phyloP scores from a whole-genome alignment of 1,284 basidiomycete species.

The Austroboletus rostrupii region DNA sequence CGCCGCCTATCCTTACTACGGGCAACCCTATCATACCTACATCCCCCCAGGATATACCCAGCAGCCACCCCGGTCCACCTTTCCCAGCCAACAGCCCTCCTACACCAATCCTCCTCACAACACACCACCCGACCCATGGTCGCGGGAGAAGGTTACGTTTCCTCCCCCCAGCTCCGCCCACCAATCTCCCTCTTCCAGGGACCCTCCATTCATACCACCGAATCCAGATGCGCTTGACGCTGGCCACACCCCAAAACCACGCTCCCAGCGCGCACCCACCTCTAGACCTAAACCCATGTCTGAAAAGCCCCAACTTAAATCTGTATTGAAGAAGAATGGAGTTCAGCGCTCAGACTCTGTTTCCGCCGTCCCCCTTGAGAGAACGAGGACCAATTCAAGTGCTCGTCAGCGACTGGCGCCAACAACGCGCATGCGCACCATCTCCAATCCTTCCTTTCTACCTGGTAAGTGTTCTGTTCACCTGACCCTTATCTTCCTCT shows the following conservation, averaged over 20 bases:
- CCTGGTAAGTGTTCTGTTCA: constrained; percentile 27
- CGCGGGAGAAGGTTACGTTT: constrained; percentile 22
- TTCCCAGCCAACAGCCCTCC: constrained; percentile 9
- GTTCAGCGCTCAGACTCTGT: constrained; percentile 24
- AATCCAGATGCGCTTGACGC: constrained; percentile 19
- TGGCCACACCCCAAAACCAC: constrained; percentile 21
- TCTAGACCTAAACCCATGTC: constrained; percentile 14
- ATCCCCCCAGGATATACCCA: constrained; percentile 30
- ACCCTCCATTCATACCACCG: constrained; percentile 25
- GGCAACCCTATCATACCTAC: constrained; percentile 34
- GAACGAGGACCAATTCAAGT: constrained; percentile 32
- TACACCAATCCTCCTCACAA: constrained; percentile 19
- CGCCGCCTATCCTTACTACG: constrained; percentile 32
- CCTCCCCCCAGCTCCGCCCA: constrained; percentile 14
- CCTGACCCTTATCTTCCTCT: constrained; percentile 7
- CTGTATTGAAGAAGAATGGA: constrained; percentile 53
- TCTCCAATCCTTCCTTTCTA: constrained; percentile 29
- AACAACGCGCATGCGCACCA: constrained; percentile 32
- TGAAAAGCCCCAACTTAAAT: constrained; percentile 43
- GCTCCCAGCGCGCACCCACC: constrained; percentile 23
- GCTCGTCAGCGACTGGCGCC: constrained; percentile 29
- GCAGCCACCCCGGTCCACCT: constrained; percentile 10
- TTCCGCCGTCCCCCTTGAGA: constrained; percentile 23
- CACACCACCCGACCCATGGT: constrained; percentile 25
- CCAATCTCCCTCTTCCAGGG: constrained; percentile 17